Evolutionary conservation across 306 rosid species (phyloP).

Genomic region (Hippophae gyantsensis): DNA sequence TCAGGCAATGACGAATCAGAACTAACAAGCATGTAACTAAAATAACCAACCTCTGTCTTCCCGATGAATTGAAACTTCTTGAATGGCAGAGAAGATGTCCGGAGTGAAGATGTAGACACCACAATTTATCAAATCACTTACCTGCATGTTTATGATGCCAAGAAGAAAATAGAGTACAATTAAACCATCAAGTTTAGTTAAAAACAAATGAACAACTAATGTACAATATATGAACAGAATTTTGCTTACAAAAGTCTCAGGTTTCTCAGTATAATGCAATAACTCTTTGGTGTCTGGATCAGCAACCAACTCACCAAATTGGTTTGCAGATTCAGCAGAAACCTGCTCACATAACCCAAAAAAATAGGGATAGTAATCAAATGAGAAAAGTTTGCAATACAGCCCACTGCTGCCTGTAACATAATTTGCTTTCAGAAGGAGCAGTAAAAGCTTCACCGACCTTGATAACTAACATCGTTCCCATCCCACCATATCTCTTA

Average conservation of each 20-base stretch:
- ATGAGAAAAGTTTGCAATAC: background rate
- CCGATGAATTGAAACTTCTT: constrained; percentile 49
- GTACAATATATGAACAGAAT: background rate
- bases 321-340: constrained; percentile 76
- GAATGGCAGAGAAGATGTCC: constrained; percentile 54
- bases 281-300: constrained; percentile 85
- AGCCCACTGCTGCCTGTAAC: background rate
- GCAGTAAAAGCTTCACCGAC: constrained; percentile 13
- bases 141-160: constrained; percentile 32
- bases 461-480: constrained; percentile 44
- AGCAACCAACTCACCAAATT: constrained; percentile 92
- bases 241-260: constrained; percentile 54
- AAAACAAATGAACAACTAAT: background rate
- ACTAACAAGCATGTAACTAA: constrained; percentile 4
- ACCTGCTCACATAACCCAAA: constrained; percentile 43
- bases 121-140: constrained; percentile 78
- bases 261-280: constrained; percentile 94
- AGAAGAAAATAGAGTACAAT: constrained; percentile 7
- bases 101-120: constrained; percentile 80
- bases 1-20: too few species aligned
- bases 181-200: background rate
- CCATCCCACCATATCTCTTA: constrained; percentile 36
- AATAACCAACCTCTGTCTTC: constrained; percentile 68
- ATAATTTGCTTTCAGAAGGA: background rate
- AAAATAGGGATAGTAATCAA: background rate